Percentiles rank a stretch among this genome's conserved stretches.
Evolutionary conservation across 2,329 filamentous ascomycete species (phyloP).

Genomic region (Thyridium curvatum): DNA sequence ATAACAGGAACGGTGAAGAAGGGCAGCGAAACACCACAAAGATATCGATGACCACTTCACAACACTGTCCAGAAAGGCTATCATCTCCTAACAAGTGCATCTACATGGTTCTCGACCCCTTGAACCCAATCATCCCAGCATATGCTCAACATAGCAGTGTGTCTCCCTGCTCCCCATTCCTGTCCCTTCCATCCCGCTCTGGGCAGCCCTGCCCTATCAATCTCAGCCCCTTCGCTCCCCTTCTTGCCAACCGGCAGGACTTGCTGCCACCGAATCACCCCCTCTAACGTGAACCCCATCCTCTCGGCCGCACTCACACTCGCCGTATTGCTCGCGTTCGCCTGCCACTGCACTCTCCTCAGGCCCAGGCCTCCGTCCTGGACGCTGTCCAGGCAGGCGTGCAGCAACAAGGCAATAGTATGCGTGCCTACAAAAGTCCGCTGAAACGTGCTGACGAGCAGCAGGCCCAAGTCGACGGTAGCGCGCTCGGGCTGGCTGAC

Average conservation of each 20-base stretch:
- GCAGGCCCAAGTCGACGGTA: slow-evolving; percentile 3
- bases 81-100: too few relatives aligned
- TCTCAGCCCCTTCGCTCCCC: neutral
- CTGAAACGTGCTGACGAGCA: slow-evolving; percentile 1
- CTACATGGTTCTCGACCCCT: neutral
- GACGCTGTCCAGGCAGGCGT: neutral
- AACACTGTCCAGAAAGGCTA: too few relatives aligned
- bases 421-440: slow-evolving; percentile 1
- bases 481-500: slow-evolving; percentile 4
- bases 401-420: neutral
- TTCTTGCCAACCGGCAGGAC: neutral
- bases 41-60: too few relatives aligned
- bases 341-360: slow-evolving; percentile 4
- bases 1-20: too few relatives aligned
- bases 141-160: neutral
- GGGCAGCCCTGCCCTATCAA: neutral
- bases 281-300: slow-evolving; percentile 3
- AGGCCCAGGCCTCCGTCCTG: slow-evolving; percentile 1
- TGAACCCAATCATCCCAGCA: neutral
- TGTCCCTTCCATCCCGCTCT: neutral
- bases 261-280: slow-evolving; percentile 2
- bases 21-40: too few relatives aligned
- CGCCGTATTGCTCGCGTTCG: slow-evolving; percentile 2
- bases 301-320: neutral
- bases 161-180: neutral